Evolutionary conservation across 2,329 filamentous ascomycete species (phyloP).

Genomic region (Neocucurbitaria cava): DNA sequence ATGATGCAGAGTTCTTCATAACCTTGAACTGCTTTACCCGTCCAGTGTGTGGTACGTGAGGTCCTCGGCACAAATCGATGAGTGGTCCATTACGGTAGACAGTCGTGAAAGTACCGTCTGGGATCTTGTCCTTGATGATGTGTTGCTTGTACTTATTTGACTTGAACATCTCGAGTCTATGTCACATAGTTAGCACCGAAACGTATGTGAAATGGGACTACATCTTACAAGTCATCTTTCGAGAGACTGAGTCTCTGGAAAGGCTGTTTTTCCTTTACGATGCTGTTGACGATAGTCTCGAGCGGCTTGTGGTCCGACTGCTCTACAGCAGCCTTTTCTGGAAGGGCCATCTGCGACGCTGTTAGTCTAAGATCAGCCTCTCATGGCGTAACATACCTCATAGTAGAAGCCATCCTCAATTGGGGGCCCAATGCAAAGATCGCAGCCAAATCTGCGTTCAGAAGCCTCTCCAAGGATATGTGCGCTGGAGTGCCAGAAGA

Average conservation of each 20-base stretch:
- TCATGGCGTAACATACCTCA: conserved; percentile 55
- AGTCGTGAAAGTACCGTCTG: conserved; percentile 87
- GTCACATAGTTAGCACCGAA: not conserved
- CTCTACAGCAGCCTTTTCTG: conserved; percentile 73
- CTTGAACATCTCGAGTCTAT: conserved; percentile 83
- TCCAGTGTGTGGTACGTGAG: conserved; percentile 91
- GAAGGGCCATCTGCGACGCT: conserved; percentile 71
- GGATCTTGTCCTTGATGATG: conserved; percentile 92
- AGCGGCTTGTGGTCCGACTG: conserved; percentile 83
- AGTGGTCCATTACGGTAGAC: conserved; percentile 93
- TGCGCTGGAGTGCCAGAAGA: conserved; percentile 97
- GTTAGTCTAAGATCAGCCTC: conserved; percentile 7
- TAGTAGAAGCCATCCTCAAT: conserved; percentile 96
- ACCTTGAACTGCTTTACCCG: conserved; percentile 95
- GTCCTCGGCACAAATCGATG: conserved; percentile 94
- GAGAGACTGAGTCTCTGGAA: conserved; percentile 89
- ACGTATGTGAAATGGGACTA: too few species aligned
- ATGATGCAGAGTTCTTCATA: conserved; percentile 84
- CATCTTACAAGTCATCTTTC: conserved; percentile 75
- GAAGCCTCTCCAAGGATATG: conserved; percentile 95
- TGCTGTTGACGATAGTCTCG: conserved; percentile 78
- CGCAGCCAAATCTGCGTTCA: conserved; percentile 88
- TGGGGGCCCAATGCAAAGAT: conserved; percentile 91
- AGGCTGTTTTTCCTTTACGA: conserved; percentile 95
- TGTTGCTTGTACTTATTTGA: conserved; percentile 99